Conservation (phyloP, 2,329 filamentous ascomycete genomes). For the Aaosphaeria arxii region DNA sequence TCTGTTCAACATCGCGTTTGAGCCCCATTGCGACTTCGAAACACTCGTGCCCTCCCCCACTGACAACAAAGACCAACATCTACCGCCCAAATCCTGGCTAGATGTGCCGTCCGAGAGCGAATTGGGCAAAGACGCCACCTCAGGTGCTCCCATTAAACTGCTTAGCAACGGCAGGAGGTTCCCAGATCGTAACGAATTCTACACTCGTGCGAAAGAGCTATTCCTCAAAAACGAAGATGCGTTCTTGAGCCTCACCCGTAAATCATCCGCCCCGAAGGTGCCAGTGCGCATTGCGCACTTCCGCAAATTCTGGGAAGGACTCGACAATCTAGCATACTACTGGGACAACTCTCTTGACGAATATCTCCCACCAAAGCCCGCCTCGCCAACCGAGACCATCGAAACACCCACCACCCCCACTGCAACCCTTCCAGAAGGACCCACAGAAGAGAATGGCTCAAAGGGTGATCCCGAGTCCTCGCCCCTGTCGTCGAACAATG, state of each 20-base stretch:
- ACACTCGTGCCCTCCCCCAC: slow-evolving; percentile 34
- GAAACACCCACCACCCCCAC: not conserved
- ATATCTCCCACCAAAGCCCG: slow-evolving; percentile 42
- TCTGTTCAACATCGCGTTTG: slow-evolving; percentile 43
- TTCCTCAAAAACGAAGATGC: slow-evolving; percentile 55
- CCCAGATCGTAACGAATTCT: slow-evolving; percentile 49
- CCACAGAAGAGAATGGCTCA: not conserved
- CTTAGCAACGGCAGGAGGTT: slow-evolving; percentile 50
- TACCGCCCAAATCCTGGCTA: slow-evolving; percentile 39
- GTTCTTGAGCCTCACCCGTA: slow-evolving; percentile 54
- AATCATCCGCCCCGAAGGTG: slow-evolving; percentile 44
- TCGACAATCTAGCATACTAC: slow-evolving; percentile 60
- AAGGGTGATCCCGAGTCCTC: not conserved
- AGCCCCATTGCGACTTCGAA: slow-evolving; percentile 36
- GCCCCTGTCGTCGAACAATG: slow-evolving; percentile 9
- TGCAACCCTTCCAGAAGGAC: not conserved
- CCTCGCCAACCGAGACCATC: slow-evolving; percentile 5
- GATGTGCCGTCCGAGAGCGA: slow-evolving; percentile 24
- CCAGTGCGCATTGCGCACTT: slow-evolving; percentile 54
- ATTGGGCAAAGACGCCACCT: slow-evolving; percentile 16
- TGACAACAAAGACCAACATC: slow-evolving; percentile 32
- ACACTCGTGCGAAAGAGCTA: slow-evolving; percentile 50
- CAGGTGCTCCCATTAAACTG: slow-evolving; percentile 22
- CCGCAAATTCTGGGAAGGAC: slow-evolving; percentile 58
- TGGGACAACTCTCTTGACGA: slow-evolving; percentile 61